phyloP scores from a whole-genome alignment of 2,329 filamentous ascomycete genomes.

The Penicillium italicum region DNA sequence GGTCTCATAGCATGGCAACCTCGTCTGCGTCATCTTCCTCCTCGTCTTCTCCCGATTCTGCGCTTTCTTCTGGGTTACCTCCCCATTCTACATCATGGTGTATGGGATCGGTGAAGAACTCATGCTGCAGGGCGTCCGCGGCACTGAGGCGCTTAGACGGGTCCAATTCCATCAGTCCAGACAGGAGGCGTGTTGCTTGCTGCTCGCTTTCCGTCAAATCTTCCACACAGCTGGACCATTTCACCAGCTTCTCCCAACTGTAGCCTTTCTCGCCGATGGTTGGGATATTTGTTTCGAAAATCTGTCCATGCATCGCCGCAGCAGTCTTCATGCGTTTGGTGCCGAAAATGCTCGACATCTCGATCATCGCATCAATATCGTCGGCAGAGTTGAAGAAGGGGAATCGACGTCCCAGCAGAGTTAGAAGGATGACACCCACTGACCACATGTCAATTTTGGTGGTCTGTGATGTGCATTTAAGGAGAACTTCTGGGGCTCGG shows the following conservation, averaged over 20 bases:
- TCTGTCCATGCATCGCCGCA: constrained; percentile 79
- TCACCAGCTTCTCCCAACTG: constrained; percentile 84
- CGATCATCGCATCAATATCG: constrained; percentile 94
- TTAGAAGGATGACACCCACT: constrained; percentile 93
- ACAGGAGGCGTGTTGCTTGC: constrained; percentile 44
- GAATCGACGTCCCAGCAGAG: constrained; percentile 84
- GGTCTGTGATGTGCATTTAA: constrained; percentile 94
- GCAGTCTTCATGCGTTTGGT: constrained; percentile 76
- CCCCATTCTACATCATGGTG: constrained; percentile 42
- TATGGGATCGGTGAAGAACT: constrained; percentile 44
- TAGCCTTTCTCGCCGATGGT: constrained; percentile 84
- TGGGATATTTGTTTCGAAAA: constrained; percentile 89
- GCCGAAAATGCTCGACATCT: constrained; percentile 94
- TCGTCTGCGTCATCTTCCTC: constrained; percentile 39
- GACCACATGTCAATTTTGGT: constrained; percentile 97
- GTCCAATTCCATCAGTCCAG: constrained; percentile 45
- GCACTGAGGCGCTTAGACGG: constrained; percentile 42
- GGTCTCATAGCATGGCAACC: constrained; percentile 36
- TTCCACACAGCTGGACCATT: constrained; percentile 85
- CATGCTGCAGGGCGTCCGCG: constrained; percentile 43
- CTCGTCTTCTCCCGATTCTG: constrained; percentile 33
- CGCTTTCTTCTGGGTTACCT: constrained; percentile 36
- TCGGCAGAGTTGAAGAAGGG: constrained; percentile 99
- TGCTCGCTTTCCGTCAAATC: constrained; percentile 50
- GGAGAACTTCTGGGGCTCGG: constrained; percentile 89